Evolutionary conservation across 73 alveolate genomes (phyloP).

Genomic region (Symbiodinium pilosum): DNA sequence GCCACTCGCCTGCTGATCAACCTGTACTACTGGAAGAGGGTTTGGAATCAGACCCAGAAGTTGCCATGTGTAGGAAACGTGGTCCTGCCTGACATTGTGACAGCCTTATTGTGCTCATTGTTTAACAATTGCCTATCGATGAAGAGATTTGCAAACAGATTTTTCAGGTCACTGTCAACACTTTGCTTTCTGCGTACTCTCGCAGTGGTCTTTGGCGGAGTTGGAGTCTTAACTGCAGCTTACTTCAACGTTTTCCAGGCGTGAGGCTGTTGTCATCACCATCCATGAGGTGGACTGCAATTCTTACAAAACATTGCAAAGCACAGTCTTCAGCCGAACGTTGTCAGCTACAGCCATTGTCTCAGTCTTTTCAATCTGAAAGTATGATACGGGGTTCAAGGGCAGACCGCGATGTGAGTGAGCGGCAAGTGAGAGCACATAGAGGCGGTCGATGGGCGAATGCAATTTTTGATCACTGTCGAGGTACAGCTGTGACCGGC

Average conservation of each 20-base stretch:
- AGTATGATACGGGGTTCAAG: neutral
- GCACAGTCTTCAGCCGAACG: slow-evolving; percentile 43
- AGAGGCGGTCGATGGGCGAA: no score
- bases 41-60: neutral
- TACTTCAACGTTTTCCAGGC: no score
- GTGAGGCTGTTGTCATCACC: no score
- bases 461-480: neutral
- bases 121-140: no score
- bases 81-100: neutral
- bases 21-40: no score
- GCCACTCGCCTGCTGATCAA: neutral
- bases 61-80: neutral
- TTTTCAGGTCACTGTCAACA: slow-evolving; percentile 47
- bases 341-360: slow-evolving; percentile 25
- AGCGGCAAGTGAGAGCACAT: no score
- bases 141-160: neutral
- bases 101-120: neutral
- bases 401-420: no score
- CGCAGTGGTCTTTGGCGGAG: slow-evolving; percentile 57
- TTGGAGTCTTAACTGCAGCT: neutral
- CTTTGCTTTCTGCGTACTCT: slow-evolving; percentile 52
- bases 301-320: neutral
- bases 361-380: neutral
- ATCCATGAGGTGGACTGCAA: no score
- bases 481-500: slow-evolving; percentile 35